Evolutionary conservation across 495 filamentous ascomycete genomes (phyloP).

Genomic region (Penicillium flavigenum): DNA sequence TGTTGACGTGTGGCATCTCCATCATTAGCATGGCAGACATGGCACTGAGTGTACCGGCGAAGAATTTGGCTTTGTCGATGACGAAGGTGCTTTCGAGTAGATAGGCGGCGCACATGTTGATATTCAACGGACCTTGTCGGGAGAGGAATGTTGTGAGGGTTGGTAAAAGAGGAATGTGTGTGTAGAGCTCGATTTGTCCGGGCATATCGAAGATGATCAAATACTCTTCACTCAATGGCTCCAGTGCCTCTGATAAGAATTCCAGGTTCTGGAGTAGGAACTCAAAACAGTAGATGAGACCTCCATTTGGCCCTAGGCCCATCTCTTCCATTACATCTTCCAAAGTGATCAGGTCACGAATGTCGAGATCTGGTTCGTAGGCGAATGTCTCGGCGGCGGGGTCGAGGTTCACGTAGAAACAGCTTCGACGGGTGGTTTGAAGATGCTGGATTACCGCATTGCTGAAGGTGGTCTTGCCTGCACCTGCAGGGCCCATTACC

Average conservation of each 20-base stretch:
- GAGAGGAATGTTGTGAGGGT: conserved; percentile 80
- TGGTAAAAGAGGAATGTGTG: conserved; percentile 89
- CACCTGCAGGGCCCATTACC: conserved; percentile 89
- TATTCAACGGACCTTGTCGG: conserved; percentile 74
- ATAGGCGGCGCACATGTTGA: conserved; percentile 92
- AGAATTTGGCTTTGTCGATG: conserved; percentile 93
- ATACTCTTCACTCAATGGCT: conserved; percentile 88
- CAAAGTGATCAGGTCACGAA: conserved; percentile 92
- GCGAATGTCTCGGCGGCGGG: conserved; percentile 91
- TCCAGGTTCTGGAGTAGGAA: conserved; percentile 91
- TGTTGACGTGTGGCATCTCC: conserved; percentile 91
- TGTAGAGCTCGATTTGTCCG: conserved; percentile 98
- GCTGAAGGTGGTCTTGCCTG: conserved; percentile 95
- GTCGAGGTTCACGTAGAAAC: conserved; percentile 97
- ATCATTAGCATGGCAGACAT: conserved; percentile 99
- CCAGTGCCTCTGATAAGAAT: conserved; percentile 84
- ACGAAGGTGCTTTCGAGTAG: conserved; percentile 94
- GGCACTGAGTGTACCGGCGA: conserved; percentile 88
- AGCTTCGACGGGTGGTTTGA: conserved; percentile 80
- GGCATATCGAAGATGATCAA: conserved; percentile 98
- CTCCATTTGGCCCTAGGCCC: conserved; percentile 89
- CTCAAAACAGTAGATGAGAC: conserved; percentile 97
- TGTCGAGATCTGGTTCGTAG: conserved; percentile 92
- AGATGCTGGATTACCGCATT: conserved; percentile 89
- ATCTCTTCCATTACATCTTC: conserved; percentile 99